These are phyloP conservation scores for Sclerotinia nivalis DNA, from an alignment of 2,329 filamentous ascomycete species.

Conservation along the genomic window DNA sequence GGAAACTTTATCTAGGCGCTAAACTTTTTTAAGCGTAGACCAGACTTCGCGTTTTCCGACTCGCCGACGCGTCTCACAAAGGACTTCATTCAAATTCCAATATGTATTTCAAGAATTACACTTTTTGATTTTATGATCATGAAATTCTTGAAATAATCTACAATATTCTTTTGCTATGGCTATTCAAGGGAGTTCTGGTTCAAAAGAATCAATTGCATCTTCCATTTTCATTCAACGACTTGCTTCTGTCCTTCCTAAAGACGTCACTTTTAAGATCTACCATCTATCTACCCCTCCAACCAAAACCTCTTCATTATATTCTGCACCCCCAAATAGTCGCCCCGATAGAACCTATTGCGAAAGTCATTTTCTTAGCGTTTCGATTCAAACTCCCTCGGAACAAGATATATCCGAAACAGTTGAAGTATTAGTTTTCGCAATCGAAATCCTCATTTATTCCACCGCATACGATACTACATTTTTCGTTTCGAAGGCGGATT, in stretches of 20 bases:
- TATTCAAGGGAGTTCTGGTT: conserved; percentile 31
- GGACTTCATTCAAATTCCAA: background rate
- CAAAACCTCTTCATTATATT: conserved; percentile 73
- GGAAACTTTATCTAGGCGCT: conserved; percentile 25
- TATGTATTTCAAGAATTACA: background rate
- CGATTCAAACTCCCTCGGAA: conserved; percentile 43
- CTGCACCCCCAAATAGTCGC: conserved; percentile 69
- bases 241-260: conserved; percentile 51
- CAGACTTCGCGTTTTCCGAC: conserved; percentile 25
- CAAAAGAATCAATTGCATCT: conserved; percentile 33
- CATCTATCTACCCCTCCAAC: conserved; percentile 86
- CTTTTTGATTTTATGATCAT: conserved; percentile 24
- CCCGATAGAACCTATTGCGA: conserved; percentile 82
- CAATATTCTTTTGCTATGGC: conserved; percentile 37
- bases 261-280: conserved; percentile 66
- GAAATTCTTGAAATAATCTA: conserved; percentile 20
- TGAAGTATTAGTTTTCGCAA: conserved; percentile 70
- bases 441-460: conserved; percentile 86
- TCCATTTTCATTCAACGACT: conserved; percentile 38
- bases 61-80: conserved; percentile 28
- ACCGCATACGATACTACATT: conserved; percentile 79
- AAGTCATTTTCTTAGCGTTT: conserved; percentile 72
- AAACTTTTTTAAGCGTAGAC: conserved; percentile 13
- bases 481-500: conserved; percentile 96
- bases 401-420: conserved; percentile 32